Evolutionary conservation across 2,329 filamentous ascomycete genomes (phyloP), one percentile per base, ranked within the genome.

Genomic region (Arthrobotrys entomopaga): DNA sequence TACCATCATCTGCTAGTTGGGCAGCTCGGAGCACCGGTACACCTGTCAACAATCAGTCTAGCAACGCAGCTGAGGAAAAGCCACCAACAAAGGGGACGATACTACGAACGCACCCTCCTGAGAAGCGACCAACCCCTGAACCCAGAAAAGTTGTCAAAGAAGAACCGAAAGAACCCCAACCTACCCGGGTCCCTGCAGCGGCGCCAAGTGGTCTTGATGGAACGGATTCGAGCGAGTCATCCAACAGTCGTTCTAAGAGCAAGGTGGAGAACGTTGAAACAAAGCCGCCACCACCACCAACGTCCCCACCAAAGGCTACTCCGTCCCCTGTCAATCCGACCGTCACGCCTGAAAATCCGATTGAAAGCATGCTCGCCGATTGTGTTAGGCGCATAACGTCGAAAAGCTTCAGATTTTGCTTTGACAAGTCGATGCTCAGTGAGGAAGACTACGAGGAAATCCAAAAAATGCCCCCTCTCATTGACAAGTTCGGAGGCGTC

Each of bases 1-100:
- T 99, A 48, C 96, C 95, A 1, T 92, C 93, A 0, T 93, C 93
- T 2, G 95, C 94, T 3, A 97, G 90, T 80, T 99, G 95, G 95
- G 95, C 94, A 19, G 89, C 87, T 76, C 88, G 83, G 80, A 87
- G 89, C 79, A 84, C 89, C 66, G 80, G 87, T 84, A 81, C 87
- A 86, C 77, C 86, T 85, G 89, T 91, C 24, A 90, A 92, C 1
- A 97, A 93, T 80, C 93, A 74, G 29, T 74, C 70, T 3, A 74
- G 70, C 48, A 74, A 74, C 29, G 26, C 56, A 3, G 19, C 43
- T 1, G 70, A 74, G 26, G 57, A 67, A 20, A 73, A 73, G 43
- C 54, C 67, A 19, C 50, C 24, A 4, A 56, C 56, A 3, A 66
- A 66, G 43, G 70, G 70, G 2, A 74, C 70, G 5, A 74, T 74